phyloP scores from a whole-genome alignment of 257 asterid genomes.

The Lycium barbarum region DNA sequence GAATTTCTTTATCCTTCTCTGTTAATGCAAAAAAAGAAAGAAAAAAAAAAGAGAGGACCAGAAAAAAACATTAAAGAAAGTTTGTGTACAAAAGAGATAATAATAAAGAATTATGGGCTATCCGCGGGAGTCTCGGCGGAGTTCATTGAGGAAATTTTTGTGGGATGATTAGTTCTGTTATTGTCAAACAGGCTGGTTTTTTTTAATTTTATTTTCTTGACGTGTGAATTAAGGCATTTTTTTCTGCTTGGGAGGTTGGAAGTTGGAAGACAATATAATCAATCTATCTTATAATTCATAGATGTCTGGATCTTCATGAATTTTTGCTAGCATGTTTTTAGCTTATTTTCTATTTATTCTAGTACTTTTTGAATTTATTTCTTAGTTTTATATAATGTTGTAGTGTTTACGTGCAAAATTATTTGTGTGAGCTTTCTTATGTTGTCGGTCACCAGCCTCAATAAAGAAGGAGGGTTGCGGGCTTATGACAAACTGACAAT shows the following conservation, averaged over 20 bases:
- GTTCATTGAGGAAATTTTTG: constrained; percentile 33
- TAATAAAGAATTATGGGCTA: constrained; percentile 38
- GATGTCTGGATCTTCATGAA: constrained; percentile 8
- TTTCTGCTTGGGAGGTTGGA: background rate
- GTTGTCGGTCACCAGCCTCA: too few relatives aligned
- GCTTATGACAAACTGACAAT: background rate
- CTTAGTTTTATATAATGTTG: background rate
- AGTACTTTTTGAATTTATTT: too few relatives aligned
- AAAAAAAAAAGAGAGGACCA: background rate
- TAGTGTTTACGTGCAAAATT: background rate
- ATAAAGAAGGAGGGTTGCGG: background rate
- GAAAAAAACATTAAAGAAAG: background rate
- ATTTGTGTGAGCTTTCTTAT: too few relatives aligned
- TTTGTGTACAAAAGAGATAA: background rate
- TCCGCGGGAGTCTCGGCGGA: constrained; percentile 80
- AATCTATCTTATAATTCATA: constrained; percentile 4
- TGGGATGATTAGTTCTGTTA: background rate
- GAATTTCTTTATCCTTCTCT: background rate
- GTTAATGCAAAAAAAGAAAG: background rate
- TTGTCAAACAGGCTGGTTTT: background rate
- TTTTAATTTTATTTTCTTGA: background rate
- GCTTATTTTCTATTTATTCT: background rate
- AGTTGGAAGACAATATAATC: background rate
- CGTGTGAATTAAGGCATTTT: constrained; percentile 29
- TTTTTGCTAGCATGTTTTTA: constrained; percentile 15